Evolutionary conservation across 305 asterid species (phyloP), one percentile per base, ranked within the genome.

Genomic region (Caryopteris hybrid): DNA sequence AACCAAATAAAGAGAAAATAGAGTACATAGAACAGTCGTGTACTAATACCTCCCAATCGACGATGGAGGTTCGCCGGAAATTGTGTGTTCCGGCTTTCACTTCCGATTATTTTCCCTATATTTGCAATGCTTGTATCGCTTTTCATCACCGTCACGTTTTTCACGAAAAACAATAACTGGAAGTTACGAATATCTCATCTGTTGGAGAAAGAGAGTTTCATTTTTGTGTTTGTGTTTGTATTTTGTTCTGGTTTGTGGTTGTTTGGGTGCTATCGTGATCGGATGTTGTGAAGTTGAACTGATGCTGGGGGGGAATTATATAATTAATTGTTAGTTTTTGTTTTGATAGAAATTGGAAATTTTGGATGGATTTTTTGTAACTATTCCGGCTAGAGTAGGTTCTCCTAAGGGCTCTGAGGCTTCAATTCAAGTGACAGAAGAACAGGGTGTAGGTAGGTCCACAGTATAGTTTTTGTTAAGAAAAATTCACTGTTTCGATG

Each of bases 61-160:
- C 69, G 54, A 68, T 64, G 64, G 31, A 52, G 55, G 20, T 71
- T 80, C 62, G 87, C 92, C 93, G 93, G 93, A 61, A 76, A 74
- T 81, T 80, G 76, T 70, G 31, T 74, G 60, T 72, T 72, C 88
- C 88, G 88, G 85, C 79, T 0, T 12, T n/a, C 0, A 33, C 6
- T 68, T 66, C 70, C 61, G 80, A 43, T 42, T 72, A 76, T 20
- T 72, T 58, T 21, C 69, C 74, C 11, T 71, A 21, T 54, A 25
- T 29, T 33, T 64, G 55, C 76, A 82, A 79, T 84, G 87, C 76
- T 66, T 81, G 76, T 50, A 78, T 79, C 58, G 75, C 87, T 23
- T 83, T 82, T 43, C 92, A 90, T 72, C 82, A 66, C 73, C 81
- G 84, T 46, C 96, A 86, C 82, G 86, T 88, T 69, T 84, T 88